Conservation (phyloP, 2,329 filamentous ascomycete genomes). For the Ascosphaera aggregata region DNA sequence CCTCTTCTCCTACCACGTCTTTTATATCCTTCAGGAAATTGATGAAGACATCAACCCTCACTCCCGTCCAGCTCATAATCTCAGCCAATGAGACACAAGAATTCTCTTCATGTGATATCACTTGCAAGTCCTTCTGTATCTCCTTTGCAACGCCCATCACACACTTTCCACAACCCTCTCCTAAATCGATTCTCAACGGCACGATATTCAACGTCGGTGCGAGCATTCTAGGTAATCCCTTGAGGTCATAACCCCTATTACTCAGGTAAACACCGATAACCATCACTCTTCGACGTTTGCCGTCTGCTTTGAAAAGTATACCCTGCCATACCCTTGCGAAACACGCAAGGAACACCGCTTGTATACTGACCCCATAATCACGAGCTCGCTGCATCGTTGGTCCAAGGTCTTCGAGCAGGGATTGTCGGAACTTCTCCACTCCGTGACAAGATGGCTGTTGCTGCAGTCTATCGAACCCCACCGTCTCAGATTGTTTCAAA, state of each 20-base stretch:
- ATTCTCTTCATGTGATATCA: constrained; percentile 33
- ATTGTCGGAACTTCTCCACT: background rate
- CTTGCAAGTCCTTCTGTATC: constrained; percentile 45
- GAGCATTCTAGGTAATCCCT: constrained; percentile 25
- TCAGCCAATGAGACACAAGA: constrained; percentile 42
- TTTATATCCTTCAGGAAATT: constrained; percentile 49
- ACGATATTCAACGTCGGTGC: constrained; percentile 62
- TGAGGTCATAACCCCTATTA: constrained; percentile 37
- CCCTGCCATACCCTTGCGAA: constrained; percentile 32
- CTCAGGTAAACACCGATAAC: constrained; percentile 65
- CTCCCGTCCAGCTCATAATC: constrained; percentile 50
- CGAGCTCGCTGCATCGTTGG: constrained; percentile 13
- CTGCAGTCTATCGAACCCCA: background rate
- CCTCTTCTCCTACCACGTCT: constrained; percentile 3
- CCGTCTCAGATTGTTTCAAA: background rate
- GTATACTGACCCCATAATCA: constrained; percentile 37
- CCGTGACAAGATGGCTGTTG: too few species aligned
- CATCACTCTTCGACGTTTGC: constrained; percentile 15
- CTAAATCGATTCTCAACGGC: constrained; percentile 35
- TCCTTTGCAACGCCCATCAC: constrained; percentile 28
- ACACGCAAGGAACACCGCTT: constrained; percentile 52
- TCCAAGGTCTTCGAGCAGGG: background rate
- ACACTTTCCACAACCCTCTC: constrained; percentile 3
- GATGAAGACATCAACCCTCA: constrained; percentile 47
- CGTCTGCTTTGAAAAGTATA: constrained; percentile 9